phyloP scores from a whole-genome alignment of 495 filamentous ascomycete genomes.

The Viridothelium virens region DNA sequence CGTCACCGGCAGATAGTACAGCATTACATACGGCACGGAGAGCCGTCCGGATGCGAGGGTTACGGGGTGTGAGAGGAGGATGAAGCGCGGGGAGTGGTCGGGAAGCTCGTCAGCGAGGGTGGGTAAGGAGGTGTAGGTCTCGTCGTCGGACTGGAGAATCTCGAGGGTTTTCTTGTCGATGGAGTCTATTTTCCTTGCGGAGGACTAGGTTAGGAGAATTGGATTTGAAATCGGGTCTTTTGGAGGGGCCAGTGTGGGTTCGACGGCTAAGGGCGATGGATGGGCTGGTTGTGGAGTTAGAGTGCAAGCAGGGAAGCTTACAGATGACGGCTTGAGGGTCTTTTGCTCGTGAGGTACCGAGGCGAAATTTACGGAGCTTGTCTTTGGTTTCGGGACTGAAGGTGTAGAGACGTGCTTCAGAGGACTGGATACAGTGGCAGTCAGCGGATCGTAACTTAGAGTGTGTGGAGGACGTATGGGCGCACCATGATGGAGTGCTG shows the following conservation, averaged over 20 bases:
- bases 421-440: constrained; percentile 42
- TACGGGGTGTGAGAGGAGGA: constrained; percentile 82
- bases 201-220: constrained; percentile 1
- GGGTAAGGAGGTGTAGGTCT: constrained; percentile 69
- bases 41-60: constrained; percentile 60
- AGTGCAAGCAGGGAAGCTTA: constrained; percentile 40
- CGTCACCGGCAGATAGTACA: constrained; percentile 87
- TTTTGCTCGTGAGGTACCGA: constrained; percentile 80
- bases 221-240: constrained; percentile 3
- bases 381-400: constrained; percentile 84
- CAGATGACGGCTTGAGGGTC: constrained; percentile 87
- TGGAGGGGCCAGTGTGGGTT: constrained; percentile 13
- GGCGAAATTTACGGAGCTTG: constrained; percentile 82
- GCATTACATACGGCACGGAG: constrained; percentile 77
- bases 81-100: constrained; percentile 81
- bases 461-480: background rate
- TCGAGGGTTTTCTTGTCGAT: constrained; percentile 85
- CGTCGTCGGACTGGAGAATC: constrained; percentile 68
- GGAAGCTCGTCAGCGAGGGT: constrained; percentile 82
- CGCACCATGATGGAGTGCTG: background rate
- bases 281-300: background rate
- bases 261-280: constrained; percentile 7
- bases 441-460: background rate
- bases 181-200: constrained; percentile 48
- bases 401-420: constrained; percentile 84